Evolutionary conservation across 352 stramenopile species (phyloP), one percentile per base, ranked within the genome.

Genomic region (Pythium brassicae): DNA sequence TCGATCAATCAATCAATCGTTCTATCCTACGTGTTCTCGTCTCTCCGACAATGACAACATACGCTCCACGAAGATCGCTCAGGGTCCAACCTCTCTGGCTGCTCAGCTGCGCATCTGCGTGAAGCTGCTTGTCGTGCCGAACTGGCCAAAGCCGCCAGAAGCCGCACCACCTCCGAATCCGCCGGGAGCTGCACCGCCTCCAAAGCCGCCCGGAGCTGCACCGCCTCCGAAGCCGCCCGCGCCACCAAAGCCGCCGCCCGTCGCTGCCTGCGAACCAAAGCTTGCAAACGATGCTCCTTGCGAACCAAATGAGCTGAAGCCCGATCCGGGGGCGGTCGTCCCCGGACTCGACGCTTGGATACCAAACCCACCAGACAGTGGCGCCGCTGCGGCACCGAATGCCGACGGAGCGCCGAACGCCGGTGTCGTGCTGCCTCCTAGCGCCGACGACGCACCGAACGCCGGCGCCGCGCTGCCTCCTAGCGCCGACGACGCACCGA

Each of bases 141-240:
- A 47, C 42, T 47, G 42, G 20, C 42, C 42, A 23, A 47, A 47
- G n/a, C 42, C 42, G 10, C 42, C 11, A 11, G 37, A 19, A 15
- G 37, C 17, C 37, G 37, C 52, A 78, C n/a, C n/a, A n/a, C n/a
- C n/a, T n/a, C n/a, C n/a, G n/a, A n/a, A n/a, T n/a, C n/a, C n/a
- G 74, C 4, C 70, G 79, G 46, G 83, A 85, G 61, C 75, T 85
- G 57, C 72, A 83, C 22, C 72, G 53, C 53, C 75, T 8, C 32
- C 64, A 52, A 85, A 85, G 1, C 58, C 50, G 3, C 22, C 19
- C 14, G 25, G 52, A 26, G 43, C 19, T 6, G 51, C 44, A 22
- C 54, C 54, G 37, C 59, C n/a, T 7, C 59, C 59, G 39, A 65
- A 65, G 22, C 63, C 61, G 2, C 50, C 42, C 11, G 35, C 22